Evolutionary conservation across 352 stramenopile species (phyloP).

Genomic region (Plasmopara muralis): DNA sequence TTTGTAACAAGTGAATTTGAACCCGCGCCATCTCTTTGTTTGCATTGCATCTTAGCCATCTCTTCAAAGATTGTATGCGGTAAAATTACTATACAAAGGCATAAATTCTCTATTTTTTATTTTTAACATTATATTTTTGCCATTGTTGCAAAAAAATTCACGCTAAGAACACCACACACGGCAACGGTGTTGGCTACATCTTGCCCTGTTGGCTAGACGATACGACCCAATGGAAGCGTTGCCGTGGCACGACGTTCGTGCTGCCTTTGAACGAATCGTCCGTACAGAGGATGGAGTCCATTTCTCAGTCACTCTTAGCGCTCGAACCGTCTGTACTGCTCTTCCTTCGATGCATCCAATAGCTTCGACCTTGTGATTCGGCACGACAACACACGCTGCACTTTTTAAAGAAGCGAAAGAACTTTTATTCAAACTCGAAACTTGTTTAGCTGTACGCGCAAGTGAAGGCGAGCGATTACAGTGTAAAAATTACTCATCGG

Average conservation of each 20-base stretch:
- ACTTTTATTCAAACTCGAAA: constrained; percentile 17
- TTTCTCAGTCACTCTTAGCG: constrained; percentile 51
- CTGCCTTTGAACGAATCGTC: constrained; percentile 61
- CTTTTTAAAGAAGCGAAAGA: constrained; percentile 43
- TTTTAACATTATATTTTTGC: no score
- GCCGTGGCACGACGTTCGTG: constrained; percentile 62
- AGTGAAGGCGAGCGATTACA: constrained; percentile 11
- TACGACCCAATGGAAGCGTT: constrained; percentile 28
- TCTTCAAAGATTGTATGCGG: no score
- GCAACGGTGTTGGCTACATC: constrained; percentile 63
- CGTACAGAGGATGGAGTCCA: constrained; percentile 34
- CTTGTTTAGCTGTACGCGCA: constrained; percentile 38
- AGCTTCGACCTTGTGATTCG: constrained; percentile 49
- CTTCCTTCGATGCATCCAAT: constrained; percentile 65
- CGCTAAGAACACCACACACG: constrained; percentile 39
- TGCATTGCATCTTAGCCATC: no score
- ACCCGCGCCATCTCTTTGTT: no score
- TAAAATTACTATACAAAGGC: no score
- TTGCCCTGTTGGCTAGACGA: constrained; percentile 74
- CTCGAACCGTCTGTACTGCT: constrained; percentile 78
- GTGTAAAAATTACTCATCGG: constrained; percentile 24
- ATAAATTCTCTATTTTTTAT: no score
- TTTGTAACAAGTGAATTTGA: no score
- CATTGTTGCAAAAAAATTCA: no score
- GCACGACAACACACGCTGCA: constrained; percentile 24